These are phyloP conservation scores for Picochlorum sp. DNA, from an alignment of 139 green algal genomes.

Conservation along the genomic window DNA sequence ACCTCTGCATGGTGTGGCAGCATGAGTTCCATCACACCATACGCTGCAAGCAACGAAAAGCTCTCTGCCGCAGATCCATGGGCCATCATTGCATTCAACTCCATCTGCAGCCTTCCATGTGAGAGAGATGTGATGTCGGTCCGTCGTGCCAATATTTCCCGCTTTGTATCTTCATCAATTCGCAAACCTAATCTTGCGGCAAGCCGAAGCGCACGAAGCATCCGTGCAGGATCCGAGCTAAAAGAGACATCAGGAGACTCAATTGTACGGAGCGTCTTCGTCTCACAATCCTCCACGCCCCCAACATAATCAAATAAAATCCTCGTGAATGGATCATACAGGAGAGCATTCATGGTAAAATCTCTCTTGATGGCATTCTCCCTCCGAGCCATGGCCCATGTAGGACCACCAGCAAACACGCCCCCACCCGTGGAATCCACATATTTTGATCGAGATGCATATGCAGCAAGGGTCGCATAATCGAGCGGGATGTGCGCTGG, in stretches of 20 bases:
- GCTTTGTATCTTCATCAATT: conserved; percentile 10
- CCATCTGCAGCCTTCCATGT: conserved; percentile 26
- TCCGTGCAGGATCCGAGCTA: conserved; percentile 38
- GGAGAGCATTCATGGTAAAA: conserved; percentile 65
- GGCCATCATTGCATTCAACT: conserved; percentile 28
- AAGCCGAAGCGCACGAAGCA: conserved; percentile 53
- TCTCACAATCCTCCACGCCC: conserved; percentile 38
- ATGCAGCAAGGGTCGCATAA: neutral
- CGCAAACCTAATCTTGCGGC: conserved; percentile 29
- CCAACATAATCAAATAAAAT: conserved; percentile 55
- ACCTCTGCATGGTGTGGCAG: conserved; percentile 20
- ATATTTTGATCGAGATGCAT: neutral
- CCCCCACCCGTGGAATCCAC: neutral
- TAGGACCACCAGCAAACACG: neutral
- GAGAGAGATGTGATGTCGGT: neutral
- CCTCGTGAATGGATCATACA: conserved; percentile 56
- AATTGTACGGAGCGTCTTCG: conserved; percentile 31
- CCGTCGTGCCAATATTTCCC: conserved; percentile 7
- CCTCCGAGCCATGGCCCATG: conserved; percentile 25
- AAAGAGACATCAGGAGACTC: conserved; percentile 31
- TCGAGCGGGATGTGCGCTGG: conserved; percentile 1
- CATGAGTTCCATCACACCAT: conserved; percentile 31
- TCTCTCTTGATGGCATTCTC: conserved; percentile 45
- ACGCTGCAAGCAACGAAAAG: conserved; percentile 31
- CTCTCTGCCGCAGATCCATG: conserved; percentile 21